Percentiles rank a stretch among this genome's conserved stretches.
These are phyloP conservation scores for Aspergillus incahuasiensis DNA, from an alignment of 495 filamentous ascomycete genomes.

Conservation along the genomic window DNA sequence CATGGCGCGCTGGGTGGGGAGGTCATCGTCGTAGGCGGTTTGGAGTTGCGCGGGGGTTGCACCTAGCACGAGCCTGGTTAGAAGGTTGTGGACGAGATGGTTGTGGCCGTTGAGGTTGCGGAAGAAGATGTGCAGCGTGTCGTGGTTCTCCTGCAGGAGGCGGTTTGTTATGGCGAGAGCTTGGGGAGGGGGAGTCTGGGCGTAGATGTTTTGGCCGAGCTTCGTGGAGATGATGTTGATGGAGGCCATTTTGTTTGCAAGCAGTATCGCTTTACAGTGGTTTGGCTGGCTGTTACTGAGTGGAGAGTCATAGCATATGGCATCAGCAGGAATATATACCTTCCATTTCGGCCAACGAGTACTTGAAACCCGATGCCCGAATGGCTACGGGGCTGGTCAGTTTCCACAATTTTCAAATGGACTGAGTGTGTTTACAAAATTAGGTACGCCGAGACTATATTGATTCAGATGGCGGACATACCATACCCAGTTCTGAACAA, in stretches of 20 bases:
- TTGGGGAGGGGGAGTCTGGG: neutral
- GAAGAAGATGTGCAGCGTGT: conserved; percentile 7
- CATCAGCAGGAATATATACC: no score
- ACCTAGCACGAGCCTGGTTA: conserved; percentile 24
- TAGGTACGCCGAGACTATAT: no score
- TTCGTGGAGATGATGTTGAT: neutral
- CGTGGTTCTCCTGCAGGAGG: conserved; percentile 1
- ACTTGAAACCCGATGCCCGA: neutral
- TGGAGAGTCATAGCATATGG: no score
- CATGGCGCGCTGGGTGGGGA: conserved; percentile 20
- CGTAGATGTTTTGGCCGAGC: conserved; percentile 2
- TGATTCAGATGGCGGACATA: no score
- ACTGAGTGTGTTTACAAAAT: neutral
- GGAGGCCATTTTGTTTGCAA: neutral
- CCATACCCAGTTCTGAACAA: no score
- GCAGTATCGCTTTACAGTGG: no score
- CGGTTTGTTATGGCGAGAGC: neutral
- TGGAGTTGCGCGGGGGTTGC: conserved; percentile 13
- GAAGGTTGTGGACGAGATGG: conserved; percentile 27
- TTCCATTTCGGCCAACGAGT: neutral
- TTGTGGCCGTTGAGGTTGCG: conserved; percentile 12
- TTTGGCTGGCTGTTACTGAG: neutral
- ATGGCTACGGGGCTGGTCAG: no score
- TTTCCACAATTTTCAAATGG: neutral
- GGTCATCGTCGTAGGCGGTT: conserved; percentile 3